A percentile compares a stretch with the other conserved stretches of the same genome.
These are phyloP conservation scores for Cunninghamia lanceolata DNA, from an alignment of 75 land plant species.

Conservation along the genomic window DNA sequence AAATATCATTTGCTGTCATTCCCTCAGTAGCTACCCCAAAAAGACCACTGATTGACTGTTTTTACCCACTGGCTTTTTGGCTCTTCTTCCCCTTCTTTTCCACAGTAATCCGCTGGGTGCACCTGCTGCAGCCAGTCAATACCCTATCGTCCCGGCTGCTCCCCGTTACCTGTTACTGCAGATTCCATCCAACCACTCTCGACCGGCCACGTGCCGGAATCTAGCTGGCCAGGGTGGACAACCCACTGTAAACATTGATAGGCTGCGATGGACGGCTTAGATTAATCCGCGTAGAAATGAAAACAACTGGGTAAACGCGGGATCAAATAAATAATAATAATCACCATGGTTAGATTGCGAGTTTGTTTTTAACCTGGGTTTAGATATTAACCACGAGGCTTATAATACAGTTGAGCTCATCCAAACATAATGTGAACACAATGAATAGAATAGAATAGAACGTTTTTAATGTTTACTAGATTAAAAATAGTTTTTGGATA, in stretches of 20 bases:
- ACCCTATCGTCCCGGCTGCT: slow-evolving; percentile 10
- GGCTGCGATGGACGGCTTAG: slow-evolving; percentile 1
- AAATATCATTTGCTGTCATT: not conserved
- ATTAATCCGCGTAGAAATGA: not conserved
- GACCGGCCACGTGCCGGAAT: not conserved
- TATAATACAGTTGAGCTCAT: not conserved
- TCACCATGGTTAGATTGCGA: not conserved
- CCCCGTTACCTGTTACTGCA: slow-evolving; percentile 3
- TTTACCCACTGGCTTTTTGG: not conserved
- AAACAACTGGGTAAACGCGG: not conserved
- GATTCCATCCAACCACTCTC: not conserved
- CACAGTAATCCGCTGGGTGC: not conserved
- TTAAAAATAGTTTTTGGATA: no score
- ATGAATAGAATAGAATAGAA: no score
- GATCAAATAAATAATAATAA: not conserved
- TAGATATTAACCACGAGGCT: not conserved
- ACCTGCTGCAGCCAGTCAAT: slow-evolving; percentile 7
- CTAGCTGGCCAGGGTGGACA: not conserved
- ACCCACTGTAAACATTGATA: not conserved
- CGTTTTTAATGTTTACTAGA: no score
- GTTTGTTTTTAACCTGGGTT: not conserved
- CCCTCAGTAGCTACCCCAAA: not conserved
- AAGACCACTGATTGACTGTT: not conserved
- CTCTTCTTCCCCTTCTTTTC: not conserved
- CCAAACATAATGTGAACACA: no score